These are phyloP conservation scores for Talaromyces sp. DNA, from an alignment of 2,329 filamentous ascomycete genomes.

Conservation along the genomic window DNA sequence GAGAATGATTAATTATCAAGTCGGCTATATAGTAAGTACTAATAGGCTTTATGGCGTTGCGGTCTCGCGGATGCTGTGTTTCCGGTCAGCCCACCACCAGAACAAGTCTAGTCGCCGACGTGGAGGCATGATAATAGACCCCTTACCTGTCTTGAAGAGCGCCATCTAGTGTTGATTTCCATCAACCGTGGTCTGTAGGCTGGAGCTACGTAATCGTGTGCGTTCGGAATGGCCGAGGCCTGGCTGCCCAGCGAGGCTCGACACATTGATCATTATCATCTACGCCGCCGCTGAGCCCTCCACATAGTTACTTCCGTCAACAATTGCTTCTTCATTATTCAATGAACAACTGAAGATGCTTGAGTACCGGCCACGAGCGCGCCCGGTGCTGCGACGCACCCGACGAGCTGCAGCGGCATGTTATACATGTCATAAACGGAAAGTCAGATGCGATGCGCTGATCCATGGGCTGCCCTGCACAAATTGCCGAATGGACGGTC, in stretches of 20 bases:
- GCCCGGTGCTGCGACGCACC: constrained; percentile 17
- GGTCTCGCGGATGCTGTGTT: not conserved
- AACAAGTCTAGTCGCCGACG: not conserved
- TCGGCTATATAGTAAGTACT: not conserved
- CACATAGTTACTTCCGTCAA: not conserved
- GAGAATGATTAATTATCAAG: not conserved
- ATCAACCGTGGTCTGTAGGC: not conserved
- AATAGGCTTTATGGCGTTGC: not conserved
- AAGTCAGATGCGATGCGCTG: constrained; percentile 28
- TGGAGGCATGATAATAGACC: not conserved
- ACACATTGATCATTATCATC: not conserved
- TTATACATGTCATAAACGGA: constrained; percentile 29
- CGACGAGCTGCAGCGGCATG: constrained; percentile 29
- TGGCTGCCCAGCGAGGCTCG: not conserved
- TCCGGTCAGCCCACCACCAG: not conserved
- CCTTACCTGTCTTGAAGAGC: not conserved
- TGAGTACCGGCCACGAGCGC: not conserved
- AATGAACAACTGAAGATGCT: not conserved
- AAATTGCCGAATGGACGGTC: constrained; percentile 49
- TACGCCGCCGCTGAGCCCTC: not conserved
- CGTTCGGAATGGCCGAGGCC: not conserved
- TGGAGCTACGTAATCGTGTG: not conserved
- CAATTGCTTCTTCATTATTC: not conserved
- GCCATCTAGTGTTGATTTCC: not conserved
- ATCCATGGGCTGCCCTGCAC: constrained; percentile 43